Evolutionary conservation across 2,329 filamentous ascomycete species (phyloP), one percentile per base, ranked within the genome.

Genomic region (Phialocephala sp.): DNA sequence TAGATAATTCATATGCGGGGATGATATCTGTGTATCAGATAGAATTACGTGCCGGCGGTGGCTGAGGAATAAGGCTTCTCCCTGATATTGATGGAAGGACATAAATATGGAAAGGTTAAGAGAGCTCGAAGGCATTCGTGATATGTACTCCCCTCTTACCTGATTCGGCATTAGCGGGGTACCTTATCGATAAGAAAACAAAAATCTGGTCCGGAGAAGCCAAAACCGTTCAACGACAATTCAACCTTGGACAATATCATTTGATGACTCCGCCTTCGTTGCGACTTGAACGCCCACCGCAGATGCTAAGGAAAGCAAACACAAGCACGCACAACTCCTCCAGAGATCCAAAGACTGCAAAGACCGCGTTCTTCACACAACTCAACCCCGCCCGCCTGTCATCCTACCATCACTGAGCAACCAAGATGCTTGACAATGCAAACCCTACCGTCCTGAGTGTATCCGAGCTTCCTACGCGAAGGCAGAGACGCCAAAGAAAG

Each of bases 401-500:
- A 27, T 35, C n/a, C 24, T 54, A 32, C 14, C 24, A 54, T 35
- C 22, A 54, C 24, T 6, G 4, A 8, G 50, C 24, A 11, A 15
- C 24, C 50, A 54, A 27, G 55, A 27, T 22, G 55, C 79, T 80
- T 56, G 87, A 90, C 72, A 97, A 97, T 79, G 93, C 91, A 70
- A 98, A 99, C 81, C 95, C 95, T 62, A 96, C 92, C 69, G 94
- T 99, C 76, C 83, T 98, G 74, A 96, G 90, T 79, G 86, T 89
- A 60, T 92, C 92, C 52, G 92, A 98, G 80, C 87, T 99, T 59
- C 94, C 95, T 54, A 95, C 92, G 36, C 89, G 94, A 69, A 85
- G 87, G 71, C 82, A 84, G 73, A 81, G 85, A 72, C 82, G 80
- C 71, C 78, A 78, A 37, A 78, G 80, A 66, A 80, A 81, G 52